Conservation (phyloP, 2,329 filamentous ascomycete genomes). For the Penicillium digitatum region DNA sequence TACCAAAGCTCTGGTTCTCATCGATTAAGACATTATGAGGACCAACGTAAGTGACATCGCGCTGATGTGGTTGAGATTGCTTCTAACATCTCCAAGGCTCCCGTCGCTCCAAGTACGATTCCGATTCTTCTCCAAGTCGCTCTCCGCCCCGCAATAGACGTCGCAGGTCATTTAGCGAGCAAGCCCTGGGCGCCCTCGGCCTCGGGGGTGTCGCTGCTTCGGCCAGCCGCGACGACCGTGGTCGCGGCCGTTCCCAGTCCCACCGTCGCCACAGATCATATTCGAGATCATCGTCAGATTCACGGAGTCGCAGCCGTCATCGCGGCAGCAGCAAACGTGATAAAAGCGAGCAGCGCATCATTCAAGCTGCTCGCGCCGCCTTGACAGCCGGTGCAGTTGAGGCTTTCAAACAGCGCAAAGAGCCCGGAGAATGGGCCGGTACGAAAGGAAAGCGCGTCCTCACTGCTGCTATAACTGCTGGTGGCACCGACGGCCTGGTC, state of each 20-base stretch:
- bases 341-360: slow-evolving; percentile 58
- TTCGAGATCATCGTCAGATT: slow-evolving; percentile 47
- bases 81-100: slow-evolving; percentile 20
- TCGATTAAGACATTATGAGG: slow-evolving; percentile 47
- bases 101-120: slow-evolving; percentile 31
- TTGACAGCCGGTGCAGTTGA: slow-evolving; percentile 86
- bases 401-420: slow-evolving; percentile 84
- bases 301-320: slow-evolving; percentile 49
- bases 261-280: slow-evolving; percentile 37
- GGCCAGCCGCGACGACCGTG: slow-evolving; percentile 48
- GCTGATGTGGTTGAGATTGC: neutral
- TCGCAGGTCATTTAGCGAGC: slow-evolving; percentile 47
- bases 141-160: slow-evolving; percentile 40
- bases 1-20: slow-evolving; percentile 37
- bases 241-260: slow-evolving; percentile 37
- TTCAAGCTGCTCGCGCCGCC: slow-evolving; percentile 87
- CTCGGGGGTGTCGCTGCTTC: slow-evolving; percentile 50
- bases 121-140: slow-evolving; percentile 38
- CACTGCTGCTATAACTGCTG: slow-evolving; percentile 80
- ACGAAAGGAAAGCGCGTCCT: slow-evolving; percentile 88
- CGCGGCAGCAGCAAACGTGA: slow-evolving; percentile 48
- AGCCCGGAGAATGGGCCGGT: slow-evolving; percentile 83
- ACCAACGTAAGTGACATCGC: slow-evolving; percentile 31
- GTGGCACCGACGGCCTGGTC: slow-evolving; percentile 74
- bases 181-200: slow-evolving; percentile 55